Base-by-base conservation (phyloP, 2,329 filamentous ascomycete species). In the Fusarium praegraminearum region DNA sequence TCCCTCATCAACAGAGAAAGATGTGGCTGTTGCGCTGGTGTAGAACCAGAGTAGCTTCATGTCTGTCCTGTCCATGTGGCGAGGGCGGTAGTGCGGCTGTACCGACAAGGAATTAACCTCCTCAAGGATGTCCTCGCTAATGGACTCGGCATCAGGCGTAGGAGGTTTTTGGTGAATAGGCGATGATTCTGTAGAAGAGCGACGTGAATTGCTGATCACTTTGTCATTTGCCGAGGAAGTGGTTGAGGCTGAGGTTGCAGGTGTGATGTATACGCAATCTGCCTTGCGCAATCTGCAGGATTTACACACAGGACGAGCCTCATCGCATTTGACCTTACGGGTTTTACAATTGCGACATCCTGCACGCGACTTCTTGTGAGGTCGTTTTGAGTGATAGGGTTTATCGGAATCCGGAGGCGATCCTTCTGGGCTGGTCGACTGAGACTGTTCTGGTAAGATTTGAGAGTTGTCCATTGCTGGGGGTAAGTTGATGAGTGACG, bases 1-100 rank as follows among this genome's bases (percentile, higher is more conserved):
- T 44, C 30, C 78, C 18, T 76, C 75, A 24, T 82, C 76, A 30
- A 83, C 75, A 16, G 83, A 80, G 72, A 88, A 86, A 16, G 83
- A 83, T 4, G 76, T 63, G 67, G 78, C 84, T 11, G 84, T 85
- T 33, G 81, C 75, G 11, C 78, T 79, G 15, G 83, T 84, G 71
- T 86, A 88, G 71, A 86, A 86, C 85, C 85, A 88, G 9, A 88
- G 72, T 41, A 88, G 80, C 66, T 81, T 83, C 83, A 88, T 85
- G 63, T 88, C 85, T 28, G 78, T 68, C 33, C 79, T 77, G 41
- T 81, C 76, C 53, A 80, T 74, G 15, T 75, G 75, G 2, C 62
- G 60, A 2, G 82, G 75, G 12, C 67, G 81, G 67, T 73, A 76
- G 47, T 78, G 63, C 12, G 77, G 75, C 45, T 77, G 72, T 22